Percentiles rank a stretch among this genome's conserved stretches.
These are phyloP conservation scores for Rubia yunnanensis DNA, from an alignment of 257 asterid genomes.

Conservation along the genomic window DNA sequence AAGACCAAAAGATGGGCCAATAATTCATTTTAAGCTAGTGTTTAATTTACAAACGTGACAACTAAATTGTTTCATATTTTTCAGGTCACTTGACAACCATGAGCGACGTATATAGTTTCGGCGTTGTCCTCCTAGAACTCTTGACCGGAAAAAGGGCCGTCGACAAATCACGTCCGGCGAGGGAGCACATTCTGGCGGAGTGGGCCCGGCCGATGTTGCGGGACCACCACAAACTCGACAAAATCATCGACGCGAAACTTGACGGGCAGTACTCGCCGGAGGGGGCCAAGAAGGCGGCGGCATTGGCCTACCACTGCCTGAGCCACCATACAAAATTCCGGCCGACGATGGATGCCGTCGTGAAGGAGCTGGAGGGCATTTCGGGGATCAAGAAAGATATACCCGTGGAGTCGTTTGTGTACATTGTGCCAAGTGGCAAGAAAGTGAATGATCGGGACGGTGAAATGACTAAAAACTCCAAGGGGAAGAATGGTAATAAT, in stretches of 20 bases:
- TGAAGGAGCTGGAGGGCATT: constrained; percentile 43
- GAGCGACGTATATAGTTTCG: constrained; percentile 73
- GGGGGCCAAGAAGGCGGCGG: constrained; percentile 65
- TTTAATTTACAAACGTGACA: too few relatives aligned
- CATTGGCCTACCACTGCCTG: constrained; percentile 58
- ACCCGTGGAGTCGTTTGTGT: constrained; percentile 48
- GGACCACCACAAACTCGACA: constrained; percentile 52
- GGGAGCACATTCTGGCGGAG: constrained; percentile 54
- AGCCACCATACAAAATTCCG: constrained; percentile 45
- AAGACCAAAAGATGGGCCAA: too few relatives aligned
- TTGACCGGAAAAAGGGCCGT: constrained; percentile 49
- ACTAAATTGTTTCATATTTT: too few relatives aligned
- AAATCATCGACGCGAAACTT: constrained; percentile 57
- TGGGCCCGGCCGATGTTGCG: constrained; percentile 74
- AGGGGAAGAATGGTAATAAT: not conserved
- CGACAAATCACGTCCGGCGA: constrained; percentile 44
- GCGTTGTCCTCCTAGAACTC: constrained; percentile 66
- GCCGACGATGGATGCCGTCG: constrained; percentile 59
- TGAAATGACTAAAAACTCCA: constrained; percentile 1
- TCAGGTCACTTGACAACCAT: constrained; percentile 68
- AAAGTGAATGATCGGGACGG: not conserved
- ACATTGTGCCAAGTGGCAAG: constrained; percentile 29
- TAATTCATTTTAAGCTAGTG: too few relatives aligned
- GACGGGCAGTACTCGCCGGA: constrained; percentile 58
- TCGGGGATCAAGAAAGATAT: constrained; percentile 28